phyloP scores from a whole-genome alignment of 257 asterid species.

The Fraxinus americana region DNA sequence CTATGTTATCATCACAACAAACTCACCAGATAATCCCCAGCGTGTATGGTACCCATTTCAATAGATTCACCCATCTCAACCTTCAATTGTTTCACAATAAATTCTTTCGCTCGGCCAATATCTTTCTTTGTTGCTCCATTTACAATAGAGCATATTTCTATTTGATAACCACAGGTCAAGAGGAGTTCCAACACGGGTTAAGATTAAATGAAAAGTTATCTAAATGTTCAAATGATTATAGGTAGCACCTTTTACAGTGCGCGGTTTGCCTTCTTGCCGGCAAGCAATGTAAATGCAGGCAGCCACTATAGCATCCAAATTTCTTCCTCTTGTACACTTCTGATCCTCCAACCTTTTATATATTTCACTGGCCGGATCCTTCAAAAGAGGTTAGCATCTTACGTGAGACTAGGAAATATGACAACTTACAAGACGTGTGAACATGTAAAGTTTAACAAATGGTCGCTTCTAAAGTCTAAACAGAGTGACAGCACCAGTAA shows the following conservation, averaged over 20 bases:
- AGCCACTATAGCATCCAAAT: constrained; percentile 81
- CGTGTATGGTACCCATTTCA: too few relatives aligned
- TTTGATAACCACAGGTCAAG: constrained; percentile 52
- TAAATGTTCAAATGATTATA: constrained; percentile 32
- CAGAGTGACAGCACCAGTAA: too few relatives aligned
- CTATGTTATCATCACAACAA: too few relatives aligned
- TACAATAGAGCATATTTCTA: constrained; percentile 87
- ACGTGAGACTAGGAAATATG: background rate
- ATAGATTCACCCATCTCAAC: constrained; percentile 99
- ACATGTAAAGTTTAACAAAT: background rate
- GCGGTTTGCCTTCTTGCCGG: constrained; percentile 86
- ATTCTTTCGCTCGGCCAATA: constrained; percentile 91
- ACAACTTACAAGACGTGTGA: background rate
- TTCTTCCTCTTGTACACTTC: constrained; percentile 86
- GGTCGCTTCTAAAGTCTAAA: too few relatives aligned
- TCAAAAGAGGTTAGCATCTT: constrained; percentile 19
- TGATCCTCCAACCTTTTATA: constrained; percentile 86
- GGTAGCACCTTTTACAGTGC: constrained; percentile 75
- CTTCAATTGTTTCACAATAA: constrained; percentile 84
- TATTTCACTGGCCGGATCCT: constrained; percentile 90
- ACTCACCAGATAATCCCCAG: too few relatives aligned
- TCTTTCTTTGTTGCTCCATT: constrained; percentile 90
- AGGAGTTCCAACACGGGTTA: constrained; percentile 10
- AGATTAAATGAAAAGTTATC: constrained; percentile 34
- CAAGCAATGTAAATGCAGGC: constrained; percentile 92